Percentiles rank a stretch among this genome's conserved stretches.
These are phyloP conservation scores for Tuber microsphaerosporum DNA, from an alignment of 495 filamentous ascomycete species.

Conservation along the genomic window DNA sequence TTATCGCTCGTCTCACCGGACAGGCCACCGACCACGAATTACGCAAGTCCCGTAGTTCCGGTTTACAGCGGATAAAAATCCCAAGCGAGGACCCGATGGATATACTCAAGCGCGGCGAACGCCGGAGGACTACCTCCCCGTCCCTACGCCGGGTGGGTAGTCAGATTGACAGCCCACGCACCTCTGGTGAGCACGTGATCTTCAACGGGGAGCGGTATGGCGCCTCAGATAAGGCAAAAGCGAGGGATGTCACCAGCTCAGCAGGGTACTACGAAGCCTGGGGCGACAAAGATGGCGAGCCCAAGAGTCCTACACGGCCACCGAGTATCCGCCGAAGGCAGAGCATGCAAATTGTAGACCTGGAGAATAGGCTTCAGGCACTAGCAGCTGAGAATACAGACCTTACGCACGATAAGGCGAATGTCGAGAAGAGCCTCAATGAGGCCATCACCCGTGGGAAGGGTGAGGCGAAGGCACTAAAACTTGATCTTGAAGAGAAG, in stretches of 20 bases:
- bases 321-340: constrained; percentile 91
- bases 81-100: constrained; percentile 32
- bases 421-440: constrained; percentile 35
- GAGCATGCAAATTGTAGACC: constrained; percentile 90
- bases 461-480: constrained; percentile 16
- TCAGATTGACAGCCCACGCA: constrained; percentile 29
- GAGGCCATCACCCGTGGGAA: constrained; percentile 26
- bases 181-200: constrained; percentile 38
- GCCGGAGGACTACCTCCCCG: constrained; percentile 21
- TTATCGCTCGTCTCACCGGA: constrained; percentile 30
- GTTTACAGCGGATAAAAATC: constrained; percentile 9
- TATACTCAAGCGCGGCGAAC: constrained; percentile 38
- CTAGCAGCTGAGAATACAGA: constrained; percentile 37
- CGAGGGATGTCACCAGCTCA: constrained; percentile 48
- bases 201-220: constrained; percentile 30
- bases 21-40: constrained; percentile 16
- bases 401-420: constrained; percentile 36
- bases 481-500: constrained; percentile 23
- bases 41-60: background rate
- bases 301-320: constrained; percentile 87
- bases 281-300: constrained; percentile 84
- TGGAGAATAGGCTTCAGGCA: constrained; percentile 47
- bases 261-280: constrained; percentile 68
- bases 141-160: constrained; percentile 35
- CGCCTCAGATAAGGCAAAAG: constrained; percentile 47